A percentile compares a stretch with the other conserved stretches of the same genome.
phyloP scores from a whole-genome alignment of 768 basidiomycete genomes.

The Candolleomyces efflorescens region DNA sequence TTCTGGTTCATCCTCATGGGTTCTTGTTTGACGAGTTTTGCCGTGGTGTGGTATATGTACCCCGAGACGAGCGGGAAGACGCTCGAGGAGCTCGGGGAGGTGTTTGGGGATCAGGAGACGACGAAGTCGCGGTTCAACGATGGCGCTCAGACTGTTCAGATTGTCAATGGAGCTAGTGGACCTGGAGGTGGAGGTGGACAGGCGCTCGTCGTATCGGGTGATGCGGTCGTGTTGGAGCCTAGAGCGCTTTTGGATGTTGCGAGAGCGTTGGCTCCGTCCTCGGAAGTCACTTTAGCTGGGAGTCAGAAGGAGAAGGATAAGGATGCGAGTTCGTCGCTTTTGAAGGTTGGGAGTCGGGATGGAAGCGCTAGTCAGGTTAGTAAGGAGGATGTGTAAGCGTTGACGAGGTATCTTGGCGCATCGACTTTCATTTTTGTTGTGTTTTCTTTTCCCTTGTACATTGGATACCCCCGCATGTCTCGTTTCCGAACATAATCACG shows the following conservation, averaged over 20 bases:
- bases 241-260: not conserved
- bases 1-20: slow-evolving; percentile 50
- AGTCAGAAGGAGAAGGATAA: not conserved
- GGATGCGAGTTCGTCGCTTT: too few relatives aligned
- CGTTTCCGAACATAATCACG: too few relatives aligned
- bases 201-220: not conserved
- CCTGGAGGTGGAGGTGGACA: not conserved
- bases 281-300: not conserved
- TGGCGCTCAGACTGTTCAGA: slow-evolving; percentile 3
- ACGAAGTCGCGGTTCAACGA: slow-evolving; percentile 2
- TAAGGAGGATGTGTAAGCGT: too few relatives aligned
- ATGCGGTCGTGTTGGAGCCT: not conserved
- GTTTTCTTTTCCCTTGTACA: too few relatives aligned
- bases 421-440: too few relatives aligned
- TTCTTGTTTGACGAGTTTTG: slow-evolving; percentile 40
- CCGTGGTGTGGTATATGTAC: slow-evolving; percentile 43
- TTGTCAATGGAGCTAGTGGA: not conserved
- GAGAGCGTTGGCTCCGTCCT: not conserved
- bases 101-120: slow-evolving; percentile 36
- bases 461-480: too few relatives aligned
- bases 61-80: slow-evolving; percentile 45
- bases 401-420: too few relatives aligned
- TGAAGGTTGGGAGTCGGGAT: too few relatives aligned
- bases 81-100: slow-evolving; percentile 46
- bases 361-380: too few relatives aligned